These are phyloP conservation scores for Canna indica DNA, from an alignment of 176 grass and related monocot species.

Conservation along the genomic window DNA sequence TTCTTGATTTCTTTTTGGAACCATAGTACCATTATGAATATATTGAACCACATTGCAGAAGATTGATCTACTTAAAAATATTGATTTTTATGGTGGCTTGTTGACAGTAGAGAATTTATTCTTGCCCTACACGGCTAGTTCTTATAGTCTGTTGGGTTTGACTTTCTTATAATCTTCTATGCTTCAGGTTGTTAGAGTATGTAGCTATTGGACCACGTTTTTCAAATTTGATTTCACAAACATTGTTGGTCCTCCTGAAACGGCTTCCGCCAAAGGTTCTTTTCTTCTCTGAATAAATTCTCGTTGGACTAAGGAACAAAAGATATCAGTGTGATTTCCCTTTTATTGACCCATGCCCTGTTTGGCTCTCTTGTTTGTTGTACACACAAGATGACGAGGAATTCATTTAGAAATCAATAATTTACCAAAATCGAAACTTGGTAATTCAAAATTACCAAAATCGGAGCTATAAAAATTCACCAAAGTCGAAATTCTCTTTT, in stretches of 20 bases:
- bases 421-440: too few relatives aligned
- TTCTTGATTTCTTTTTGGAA: background rate
- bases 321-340: background rate
- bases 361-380: too few relatives aligned
- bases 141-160: background rate
- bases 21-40: background rate
- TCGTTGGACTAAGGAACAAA: background rate
- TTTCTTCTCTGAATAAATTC: background rate
- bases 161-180: slow-evolving; percentile 14
- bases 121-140: background rate
- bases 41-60: background rate
- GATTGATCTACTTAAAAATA: too few relatives aligned
- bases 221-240: slow-evolving; percentile 90
- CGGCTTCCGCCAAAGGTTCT: slow-evolving; percentile 90
- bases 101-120: background rate
- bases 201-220: slow-evolving; percentile 95
- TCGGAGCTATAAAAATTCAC: too few relatives aligned
- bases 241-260: slow-evolving; percentile 82
- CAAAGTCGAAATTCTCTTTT: too few relatives aligned
- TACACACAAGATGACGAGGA: background rate
- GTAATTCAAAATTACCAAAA: too few relatives aligned
- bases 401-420: background rate
- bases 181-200: slow-evolving; percentile 83
- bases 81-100: background rate
- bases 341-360: background rate